These are phyloP conservation scores for Xerocomus spinulosus DNA, from an alignment of 768 basidiomycete genomes.

Conservation along the genomic window DNA sequence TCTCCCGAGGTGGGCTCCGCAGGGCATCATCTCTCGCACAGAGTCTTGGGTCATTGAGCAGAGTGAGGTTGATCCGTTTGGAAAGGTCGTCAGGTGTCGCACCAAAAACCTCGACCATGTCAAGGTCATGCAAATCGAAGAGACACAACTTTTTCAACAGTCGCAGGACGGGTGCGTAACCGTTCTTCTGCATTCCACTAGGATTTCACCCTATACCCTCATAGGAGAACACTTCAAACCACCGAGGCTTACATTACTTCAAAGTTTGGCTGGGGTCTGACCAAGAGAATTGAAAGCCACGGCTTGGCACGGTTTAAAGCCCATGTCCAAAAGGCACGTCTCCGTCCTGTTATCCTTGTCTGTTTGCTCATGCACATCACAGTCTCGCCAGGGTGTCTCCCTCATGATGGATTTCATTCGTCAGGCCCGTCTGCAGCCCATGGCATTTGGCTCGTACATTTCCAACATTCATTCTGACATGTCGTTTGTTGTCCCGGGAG, in stretches of 20 bases:
- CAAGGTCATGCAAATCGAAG: conserved; percentile 90
- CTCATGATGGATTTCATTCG: conserved; percentile 75
- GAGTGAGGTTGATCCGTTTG: conserved; percentile 86
- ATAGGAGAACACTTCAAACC: conserved; percentile 74
- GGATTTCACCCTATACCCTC: conserved; percentile 3
- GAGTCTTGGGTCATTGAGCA: conserved; percentile 96
- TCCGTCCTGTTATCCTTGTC: background rate
- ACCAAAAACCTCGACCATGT: conserved; percentile 93
- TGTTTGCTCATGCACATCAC: conserved; percentile 2
- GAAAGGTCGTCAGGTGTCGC: conserved; percentile 67
- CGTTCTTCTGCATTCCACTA: background rate
- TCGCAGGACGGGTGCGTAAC: conserved; percentile 60
- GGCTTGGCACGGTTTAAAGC: conserved; percentile 82
- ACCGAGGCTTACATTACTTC: conserved; percentile 88
- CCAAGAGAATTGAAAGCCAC: conserved; percentile 81
- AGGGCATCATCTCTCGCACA: conserved; percentile 74
- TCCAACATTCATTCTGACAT: conserved; percentile 32
- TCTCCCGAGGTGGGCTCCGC: conserved; percentile 88
- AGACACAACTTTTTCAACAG: conserved; percentile 70
- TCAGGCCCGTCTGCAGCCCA: conserved; percentile 62
- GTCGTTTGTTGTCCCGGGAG: conserved; percentile 25
- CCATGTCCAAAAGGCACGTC: conserved; percentile 74
- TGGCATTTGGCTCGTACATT: conserved; percentile 39
- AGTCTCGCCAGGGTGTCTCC: conserved; percentile 88
- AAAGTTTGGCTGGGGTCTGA: conserved; percentile 85